phyloP scores from a whole-genome alignment of 2,329 filamentous ascomycete genomes.

The Colletotrichum phormii region DNA sequence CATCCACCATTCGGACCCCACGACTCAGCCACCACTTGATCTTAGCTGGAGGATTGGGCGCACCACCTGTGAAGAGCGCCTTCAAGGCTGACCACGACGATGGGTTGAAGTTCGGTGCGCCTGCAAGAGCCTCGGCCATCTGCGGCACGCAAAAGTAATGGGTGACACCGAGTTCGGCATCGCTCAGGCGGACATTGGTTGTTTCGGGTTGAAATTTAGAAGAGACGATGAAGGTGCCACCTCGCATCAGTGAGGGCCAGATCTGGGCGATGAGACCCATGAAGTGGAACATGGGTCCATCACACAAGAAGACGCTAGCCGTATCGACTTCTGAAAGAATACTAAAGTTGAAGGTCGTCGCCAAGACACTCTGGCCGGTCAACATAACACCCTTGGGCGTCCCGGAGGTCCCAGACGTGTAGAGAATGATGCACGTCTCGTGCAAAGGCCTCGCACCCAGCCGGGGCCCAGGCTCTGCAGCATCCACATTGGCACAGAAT shows the following conservation, averaged over 20 bases:
- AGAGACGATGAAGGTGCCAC: conserved; percentile 21
- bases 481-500: conserved; percentile 1
- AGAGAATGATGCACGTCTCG: conserved; percentile 26
- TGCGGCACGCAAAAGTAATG: conserved; percentile 35
- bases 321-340: conserved; percentile 23
- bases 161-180: conserved; percentile 2
- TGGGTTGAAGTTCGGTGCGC: conserved; percentile 16
- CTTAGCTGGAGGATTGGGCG: conserved; percentile 25
- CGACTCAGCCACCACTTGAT: conserved; percentile 30
- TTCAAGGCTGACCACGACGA: conserved; percentile 21
- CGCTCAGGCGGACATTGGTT: conserved; percentile 18
- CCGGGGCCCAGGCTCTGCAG: neutral
- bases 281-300: conserved; percentile 34
- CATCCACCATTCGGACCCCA: conserved; percentile 25
- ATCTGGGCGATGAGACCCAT: conserved; percentile 32
- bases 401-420: conserved; percentile 31
- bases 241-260: conserved; percentile 19
- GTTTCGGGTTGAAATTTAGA: conserved; percentile 21
- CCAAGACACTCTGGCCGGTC: conserved; percentile 11
- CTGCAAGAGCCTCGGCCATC: conserved; percentile 30
- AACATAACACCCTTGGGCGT: conserved; percentile 24
- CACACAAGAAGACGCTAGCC: conserved; percentile 29
- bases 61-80: conserved; percentile 27
- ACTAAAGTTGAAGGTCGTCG: conserved; percentile 24
- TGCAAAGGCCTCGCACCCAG: neutral